Evolutionary conservation across 345 rosid genomes (phyloP), one percentile per base, ranked within the genome.

Genomic region (Lagerstroemia speciosa): DNA sequence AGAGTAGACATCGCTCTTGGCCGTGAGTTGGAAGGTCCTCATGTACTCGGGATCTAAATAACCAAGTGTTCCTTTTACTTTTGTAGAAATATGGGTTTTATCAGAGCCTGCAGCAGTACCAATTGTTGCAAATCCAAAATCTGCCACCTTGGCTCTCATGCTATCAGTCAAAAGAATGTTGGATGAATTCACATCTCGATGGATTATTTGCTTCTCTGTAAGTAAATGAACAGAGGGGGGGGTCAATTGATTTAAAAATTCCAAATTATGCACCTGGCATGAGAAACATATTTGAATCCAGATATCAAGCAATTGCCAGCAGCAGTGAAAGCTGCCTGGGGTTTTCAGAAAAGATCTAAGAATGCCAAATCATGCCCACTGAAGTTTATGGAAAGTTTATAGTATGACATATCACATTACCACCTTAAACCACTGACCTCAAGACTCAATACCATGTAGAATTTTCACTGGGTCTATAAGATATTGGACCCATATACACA

Each of bases 41-140:
- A 94, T 91, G 75, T 94, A 94, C 79, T 89, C 98, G 1, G 99
- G 99, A 71, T 94, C 99, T 1, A 94, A 91, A 77, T 94, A 94
- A 73, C 99, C 98, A 38, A 94, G 81, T 19, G 99, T 94, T 73
- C 99, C 99, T 80, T 87, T 94, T 73, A 91, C 92, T 84, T 91
- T 84, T 46, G 98, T 91, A 66, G 92, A 85, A 65, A 94, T 76
- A 65, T 91, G 97, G 62, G 73, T 74, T 37, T 69, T 55, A 69
- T 74, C 69, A 0, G 73, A 24, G 69, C 89, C 89, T 11, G 87
- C 8, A 24, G 87, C 11, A 24, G 92, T 89, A 61, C 95, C 97
- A n/a, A 83, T 79, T 80, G 88, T 86, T 46, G 98, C 98, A 55
- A 94, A 94, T 57, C 99, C 99, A 60, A 94, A 94, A 80, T 94